Evolutionary conservation across 2,329 filamentous ascomycete species (phyloP).

Genomic region (Ceratocystis smalleyi): DNA sequence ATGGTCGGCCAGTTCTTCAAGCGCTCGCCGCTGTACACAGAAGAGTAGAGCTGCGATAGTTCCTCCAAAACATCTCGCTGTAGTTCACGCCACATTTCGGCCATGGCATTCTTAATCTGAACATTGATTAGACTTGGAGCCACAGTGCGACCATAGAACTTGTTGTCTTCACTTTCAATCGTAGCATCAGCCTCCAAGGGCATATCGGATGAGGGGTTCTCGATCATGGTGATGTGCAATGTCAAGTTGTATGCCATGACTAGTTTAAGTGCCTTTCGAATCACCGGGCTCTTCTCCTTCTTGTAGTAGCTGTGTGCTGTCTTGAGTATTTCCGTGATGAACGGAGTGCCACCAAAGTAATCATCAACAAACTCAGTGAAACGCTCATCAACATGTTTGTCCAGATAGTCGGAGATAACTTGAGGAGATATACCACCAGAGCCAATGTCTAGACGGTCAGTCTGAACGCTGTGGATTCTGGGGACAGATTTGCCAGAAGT

Average conservation of each 20-base stretch:
- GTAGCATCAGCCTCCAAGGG: constrained; percentile 55
- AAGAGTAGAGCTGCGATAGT: constrained; percentile 83
- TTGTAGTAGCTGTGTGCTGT: constrained; percentile 86
- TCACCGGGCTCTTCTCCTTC: constrained; percentile 74
- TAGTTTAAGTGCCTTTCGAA: constrained; percentile 89
- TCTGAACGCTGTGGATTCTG: constrained; percentile 70
- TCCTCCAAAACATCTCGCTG: constrained; percentile 94
- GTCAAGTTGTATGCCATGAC: constrained; percentile 93
- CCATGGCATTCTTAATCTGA: constrained; percentile 94
- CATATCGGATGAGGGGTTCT: constrained; percentile 64
- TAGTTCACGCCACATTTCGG: constrained; percentile 94
- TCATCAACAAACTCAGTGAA: constrained; percentile 92
- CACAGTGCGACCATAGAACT: constrained; percentile 76
- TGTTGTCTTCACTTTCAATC: constrained; percentile 73
- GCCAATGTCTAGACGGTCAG: constrained; percentile 75
- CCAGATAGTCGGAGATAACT: constrained; percentile 77
- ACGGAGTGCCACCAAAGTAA: constrained; percentile 89
- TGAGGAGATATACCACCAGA: constrained; percentile 71
- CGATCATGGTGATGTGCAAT: constrained; percentile 83
- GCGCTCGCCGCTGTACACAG: constrained; percentile 91
- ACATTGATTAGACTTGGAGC: constrained; percentile 99
- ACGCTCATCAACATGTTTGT: constrained; percentile 81
- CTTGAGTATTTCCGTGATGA: constrained; percentile 91
- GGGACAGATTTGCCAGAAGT: constrained; percentile 37
- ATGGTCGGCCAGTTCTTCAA: constrained; percentile 99